Evolutionary conservation across 176 grass and related monocot genomes (phyloP).

Genomic region (Leersia perrieri): DNA sequence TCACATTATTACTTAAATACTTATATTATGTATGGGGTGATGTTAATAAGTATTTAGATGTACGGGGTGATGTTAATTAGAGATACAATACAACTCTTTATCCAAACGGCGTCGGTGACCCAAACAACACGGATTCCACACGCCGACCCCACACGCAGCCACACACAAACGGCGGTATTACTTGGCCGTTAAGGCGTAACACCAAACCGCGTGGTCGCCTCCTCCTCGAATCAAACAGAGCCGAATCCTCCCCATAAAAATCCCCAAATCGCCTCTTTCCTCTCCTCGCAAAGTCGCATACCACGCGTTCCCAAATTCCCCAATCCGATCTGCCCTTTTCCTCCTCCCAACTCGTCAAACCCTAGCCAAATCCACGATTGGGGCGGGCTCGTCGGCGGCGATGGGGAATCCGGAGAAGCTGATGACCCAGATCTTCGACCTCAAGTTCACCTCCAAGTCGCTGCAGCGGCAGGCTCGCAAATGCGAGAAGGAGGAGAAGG

Average conservation of each 20-base stretch:
- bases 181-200: neutral
- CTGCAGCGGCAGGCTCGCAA: conserved; percentile 89
- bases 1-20: too few relatives aligned
- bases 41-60: too few relatives aligned
- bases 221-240: neutral
- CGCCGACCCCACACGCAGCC: neutral
- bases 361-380: neutral
- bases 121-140: neutral
- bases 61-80: too few relatives aligned
- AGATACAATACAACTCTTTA: neutral
- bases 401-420: conserved; percentile 98
- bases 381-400: neutral
- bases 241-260: neutral
- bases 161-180: neutral
- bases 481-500: conserved; percentile 99
- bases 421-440: conserved; percentile 97
- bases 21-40: too few relatives aligned
- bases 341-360: neutral
- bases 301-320: neutral
- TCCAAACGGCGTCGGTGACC: neutral
- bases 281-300: neutral
- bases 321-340: neutral
- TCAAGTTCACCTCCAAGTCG: conserved; percentile 93
- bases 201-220: conserved; percentile 36
- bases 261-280: neutral